Evolutionary conservation across 495 filamentous ascomycete species (phyloP).

Genomic region (Aspergillus hancockii): DNA sequence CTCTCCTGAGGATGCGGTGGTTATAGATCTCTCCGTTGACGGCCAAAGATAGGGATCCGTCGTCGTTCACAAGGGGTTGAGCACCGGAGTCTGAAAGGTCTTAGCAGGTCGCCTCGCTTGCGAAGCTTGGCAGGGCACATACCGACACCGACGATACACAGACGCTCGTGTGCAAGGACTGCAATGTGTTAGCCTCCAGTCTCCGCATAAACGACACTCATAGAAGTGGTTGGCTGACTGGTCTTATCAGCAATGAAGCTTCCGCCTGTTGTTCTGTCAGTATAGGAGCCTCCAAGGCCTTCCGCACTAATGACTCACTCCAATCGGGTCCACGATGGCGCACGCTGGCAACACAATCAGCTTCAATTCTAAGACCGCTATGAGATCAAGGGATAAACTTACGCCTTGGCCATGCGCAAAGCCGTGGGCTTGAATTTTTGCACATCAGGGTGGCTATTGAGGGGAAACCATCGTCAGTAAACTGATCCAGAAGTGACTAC

Average conservation of each 20-base stretch:
- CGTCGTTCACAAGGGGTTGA: conserved; percentile 90
- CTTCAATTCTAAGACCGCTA: conserved; percentile 28
- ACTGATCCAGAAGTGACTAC: neutral
- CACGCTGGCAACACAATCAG: conserved; percentile 60
- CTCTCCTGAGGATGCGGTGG: conserved; percentile 89
- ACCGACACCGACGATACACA: conserved; percentile 98
- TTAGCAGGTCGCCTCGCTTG: conserved; percentile 15
- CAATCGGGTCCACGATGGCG: conserved; percentile 98
- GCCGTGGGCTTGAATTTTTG: conserved; percentile 95
- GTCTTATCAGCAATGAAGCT: conserved; percentile 86
- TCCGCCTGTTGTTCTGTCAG: conserved; percentile 61
- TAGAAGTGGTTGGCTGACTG: conserved; percentile 31
- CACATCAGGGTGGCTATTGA: conserved; percentile 84
- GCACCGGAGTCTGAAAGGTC: conserved; percentile 76
- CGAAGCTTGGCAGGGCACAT: conserved; percentile 37
- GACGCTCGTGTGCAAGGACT: conserved; percentile 96
- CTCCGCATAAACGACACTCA: neutral
- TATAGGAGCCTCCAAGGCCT: conserved; percentile 9
- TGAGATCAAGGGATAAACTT: conserved; percentile 41
- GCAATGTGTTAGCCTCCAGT: conserved; percentile 33
- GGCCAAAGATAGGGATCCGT: conserved; percentile 82
- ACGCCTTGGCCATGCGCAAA: conserved; percentile 94
- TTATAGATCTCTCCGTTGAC: conserved; percentile 99
- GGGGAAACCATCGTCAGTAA: neutral
- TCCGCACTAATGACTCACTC: conserved; percentile 67